These are phyloP conservation scores for Pseudogymnoascus sp. DNA, from an alignment of 2,329 filamentous ascomycete genomes.

Conservation along the genomic window DNA sequence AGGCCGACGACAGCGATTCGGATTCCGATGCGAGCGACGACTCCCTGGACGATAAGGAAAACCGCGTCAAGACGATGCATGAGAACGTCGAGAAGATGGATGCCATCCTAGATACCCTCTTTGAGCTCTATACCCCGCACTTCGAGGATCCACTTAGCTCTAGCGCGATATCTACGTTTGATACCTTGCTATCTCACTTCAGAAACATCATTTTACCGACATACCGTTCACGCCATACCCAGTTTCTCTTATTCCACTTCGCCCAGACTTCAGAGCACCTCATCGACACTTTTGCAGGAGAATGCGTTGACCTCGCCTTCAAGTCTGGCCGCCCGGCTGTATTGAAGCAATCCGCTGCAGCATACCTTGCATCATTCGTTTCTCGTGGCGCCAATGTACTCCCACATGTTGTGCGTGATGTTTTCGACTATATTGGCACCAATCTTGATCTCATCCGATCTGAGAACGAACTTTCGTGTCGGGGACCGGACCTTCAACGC, in stretches of 20 bases:
- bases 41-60: conserved; percentile 53
- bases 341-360: conserved; percentile 73
- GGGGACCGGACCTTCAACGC: conserved; percentile 67
- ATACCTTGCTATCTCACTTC: conserved; percentile 77
- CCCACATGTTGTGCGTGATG: conserved; percentile 65
- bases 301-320: conserved; percentile 63
- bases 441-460: conserved; percentile 69
- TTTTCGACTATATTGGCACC: conserved; percentile 69
- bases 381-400: conserved; percentile 79
- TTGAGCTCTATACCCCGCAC: conserved; percentile 67
- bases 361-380: conserved; percentile 91
- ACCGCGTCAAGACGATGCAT: conserved; percentile 61
- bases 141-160: conserved; percentile 62
- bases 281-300: conserved; percentile 73
- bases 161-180: conserved; percentile 63
- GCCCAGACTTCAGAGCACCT: conserved; percentile 72
- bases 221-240: conserved; percentile 83
- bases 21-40: conserved; percentile 67
- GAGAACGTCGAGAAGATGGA: conserved; percentile 88
- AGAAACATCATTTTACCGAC: conserved; percentile 80
- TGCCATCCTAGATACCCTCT: conserved; percentile 77
- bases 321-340: conserved; percentile 56
- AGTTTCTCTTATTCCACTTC: conserved; percentile 95
- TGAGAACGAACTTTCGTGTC: conserved; percentile 63
- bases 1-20: conserved; percentile 52